A percentile compares a stretch with the other conserved stretches of the same genome.
phyloP scores from a whole-genome alignment of 148 eudicot genomes.

The Drosera capensis region DNA sequence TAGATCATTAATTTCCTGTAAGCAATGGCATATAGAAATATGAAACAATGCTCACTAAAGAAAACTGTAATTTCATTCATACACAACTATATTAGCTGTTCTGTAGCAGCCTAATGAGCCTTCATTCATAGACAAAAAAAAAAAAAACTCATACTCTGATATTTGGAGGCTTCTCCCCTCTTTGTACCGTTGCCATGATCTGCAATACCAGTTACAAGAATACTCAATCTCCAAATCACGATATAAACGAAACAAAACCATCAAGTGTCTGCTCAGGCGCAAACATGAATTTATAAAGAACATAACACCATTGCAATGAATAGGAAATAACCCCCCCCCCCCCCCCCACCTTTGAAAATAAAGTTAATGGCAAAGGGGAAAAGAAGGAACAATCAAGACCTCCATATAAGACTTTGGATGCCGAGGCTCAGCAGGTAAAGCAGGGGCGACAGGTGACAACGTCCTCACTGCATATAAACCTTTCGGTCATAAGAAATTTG shows the following conservation, averaged over 20 bases:
- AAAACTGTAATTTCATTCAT: not conserved
- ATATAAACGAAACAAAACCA: not conserved
- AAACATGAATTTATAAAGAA: not conserved
- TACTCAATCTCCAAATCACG: constrained; percentile 6
- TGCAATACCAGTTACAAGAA: constrained; percentile 17
- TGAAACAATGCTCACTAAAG: constrained; percentile 1
- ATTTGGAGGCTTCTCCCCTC: constrained; percentile 86
- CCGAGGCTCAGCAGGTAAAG: constrained; percentile 52
- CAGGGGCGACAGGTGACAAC: constrained; percentile 42
- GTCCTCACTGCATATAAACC: constrained; percentile 44
- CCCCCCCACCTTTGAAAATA: not conserved
- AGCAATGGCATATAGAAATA: constrained; percentile 2
- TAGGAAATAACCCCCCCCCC: not conserved
- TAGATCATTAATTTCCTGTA: constrained; percentile 79
- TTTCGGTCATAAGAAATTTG: constrained; percentile 1
- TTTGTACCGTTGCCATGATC: constrained; percentile 86
- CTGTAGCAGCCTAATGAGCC: no score
- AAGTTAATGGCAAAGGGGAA: not conserved
- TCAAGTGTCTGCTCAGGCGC: not conserved
- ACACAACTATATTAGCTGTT: no score
- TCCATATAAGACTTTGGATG: constrained; percentile 73
- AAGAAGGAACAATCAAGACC: constrained; percentile 16
- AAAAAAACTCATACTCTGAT: constrained; percentile 37
- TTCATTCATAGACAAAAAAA: no score
- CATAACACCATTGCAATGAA: not conserved